Evolutionary conservation across 1,139 yeast genomes (phyloP), one percentile per base, ranked within the genome.

Genomic region (Diutina rugosa): DNA sequence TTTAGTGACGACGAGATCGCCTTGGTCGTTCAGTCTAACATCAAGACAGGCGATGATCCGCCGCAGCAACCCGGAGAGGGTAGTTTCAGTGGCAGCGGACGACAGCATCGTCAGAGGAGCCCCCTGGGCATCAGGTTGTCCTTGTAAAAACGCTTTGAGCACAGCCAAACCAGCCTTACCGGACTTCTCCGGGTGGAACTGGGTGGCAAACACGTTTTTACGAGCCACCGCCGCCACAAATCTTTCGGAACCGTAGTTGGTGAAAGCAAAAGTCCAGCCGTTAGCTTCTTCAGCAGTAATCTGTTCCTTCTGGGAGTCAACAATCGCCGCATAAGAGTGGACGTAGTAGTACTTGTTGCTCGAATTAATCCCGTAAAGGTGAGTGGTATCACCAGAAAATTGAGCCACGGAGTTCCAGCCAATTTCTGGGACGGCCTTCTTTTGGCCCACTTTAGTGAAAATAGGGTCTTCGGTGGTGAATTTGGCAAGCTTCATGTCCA

Each of bases 141-240:
- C 53, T 5, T 30, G 7, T 61, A 93, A 73, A 66, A 93, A 93
- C 38, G 87, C 79, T 59, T 80, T 78, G 58, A 93, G 78, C 7
- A 91, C 83, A 60, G 81, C 79, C 54, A 93, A 73, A 53, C 99
- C 99, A 8, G 97, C 96, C 51, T 74, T 69, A 10, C 99, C 99
- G 2, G 97, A 88, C 69, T 93, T 93, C 68, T 93, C 99, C 6
- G 99, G 99, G 70, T 93, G 99, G 70, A 93, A 93, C 69, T 93
- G 99, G 1, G 98, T 93, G 53, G 97, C 96, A 70, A 93, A 88
- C 26, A 91, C 76, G 61, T 90, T 90, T 58, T 78, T 87, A 64
- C 78, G 85, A 29, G 84, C 72, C 35, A 90, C 69, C 0, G 97
- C 95, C n/a, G 98, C 95, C 58, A 93, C 73, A 63, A 90, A 93